phyloP scores from a whole-genome alignment of 345 rosid genomes.

The Euphorbia tirucalli region DNA sequence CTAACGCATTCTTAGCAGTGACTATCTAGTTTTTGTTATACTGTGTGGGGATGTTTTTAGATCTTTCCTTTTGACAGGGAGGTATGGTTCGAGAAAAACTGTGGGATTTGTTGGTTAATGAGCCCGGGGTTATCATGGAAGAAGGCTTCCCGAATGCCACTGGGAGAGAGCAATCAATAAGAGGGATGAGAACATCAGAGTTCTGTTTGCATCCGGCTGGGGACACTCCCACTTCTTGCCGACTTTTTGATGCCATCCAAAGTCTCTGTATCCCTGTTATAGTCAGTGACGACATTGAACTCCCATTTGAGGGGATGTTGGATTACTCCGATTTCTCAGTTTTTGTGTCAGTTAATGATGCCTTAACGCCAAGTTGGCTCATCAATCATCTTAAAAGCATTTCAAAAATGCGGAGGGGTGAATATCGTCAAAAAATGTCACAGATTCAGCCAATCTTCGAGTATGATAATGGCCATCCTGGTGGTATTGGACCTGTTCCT shows the following conservation, averaged over 20 bases:
- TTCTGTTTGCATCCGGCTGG: conserved; percentile 98
- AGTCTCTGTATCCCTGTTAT: conserved; percentile 94
- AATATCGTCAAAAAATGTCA: conserved; percentile 53
- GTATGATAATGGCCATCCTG: conserved; percentile 59
- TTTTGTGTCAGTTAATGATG: conserved; percentile 65
- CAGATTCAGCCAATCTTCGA: conserved; percentile 57
- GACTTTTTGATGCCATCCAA: conserved; percentile 92
- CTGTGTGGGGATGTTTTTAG: too few species aligned
- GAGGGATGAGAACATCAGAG: conserved; percentile 86
- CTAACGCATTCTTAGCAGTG: not conserved
- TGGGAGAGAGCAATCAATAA: conserved; percentile 81
- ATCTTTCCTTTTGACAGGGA: conserved; percentile 45
- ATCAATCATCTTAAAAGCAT: conserved; percentile 53
- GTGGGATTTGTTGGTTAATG: conserved; percentile 75
- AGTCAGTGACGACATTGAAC: conserved; percentile 82
- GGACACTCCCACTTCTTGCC: conserved; percentile 94
- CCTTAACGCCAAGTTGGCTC: conserved; percentile 73
- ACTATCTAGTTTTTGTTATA: too few species aligned
- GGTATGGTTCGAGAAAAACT: conserved; percentile 76
- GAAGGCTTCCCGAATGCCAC: conserved; percentile 98
- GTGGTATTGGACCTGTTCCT: conserved; percentile 70
- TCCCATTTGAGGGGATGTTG: conserved; percentile 83
- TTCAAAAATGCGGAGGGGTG: conserved; percentile 48
- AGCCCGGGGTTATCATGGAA: conserved; percentile 63
- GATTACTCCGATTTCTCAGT: conserved; percentile 77